Evolutionary conservation across 2,329 filamentous ascomycete genomes (phyloP).

Genomic region (Ilyonectria destructans): DNA sequence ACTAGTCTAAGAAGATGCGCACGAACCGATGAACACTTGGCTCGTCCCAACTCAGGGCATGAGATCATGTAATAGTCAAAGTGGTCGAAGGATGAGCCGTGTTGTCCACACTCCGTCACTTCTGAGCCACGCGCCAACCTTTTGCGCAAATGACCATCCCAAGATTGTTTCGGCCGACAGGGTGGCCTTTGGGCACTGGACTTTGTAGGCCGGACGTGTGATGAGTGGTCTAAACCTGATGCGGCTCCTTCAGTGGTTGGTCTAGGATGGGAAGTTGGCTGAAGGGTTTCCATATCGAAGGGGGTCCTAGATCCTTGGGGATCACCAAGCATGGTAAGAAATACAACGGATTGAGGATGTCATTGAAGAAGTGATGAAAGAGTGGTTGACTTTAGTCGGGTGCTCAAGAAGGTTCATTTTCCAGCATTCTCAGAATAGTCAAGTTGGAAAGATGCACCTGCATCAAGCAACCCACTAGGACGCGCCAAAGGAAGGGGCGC

Average conservation of each 20-base stretch:
- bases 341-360: background rate
- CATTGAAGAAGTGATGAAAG: background rate
- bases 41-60: constrained; percentile 36
- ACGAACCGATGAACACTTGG: constrained; percentile 17
- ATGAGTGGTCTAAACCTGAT: background rate
- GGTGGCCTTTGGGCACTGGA: background rate
- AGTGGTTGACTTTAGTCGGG: background rate
- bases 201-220: background rate
- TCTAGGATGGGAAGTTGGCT: background rate
- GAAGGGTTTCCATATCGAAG: background rate
- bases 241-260: background rate
- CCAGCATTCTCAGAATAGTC: background rate
- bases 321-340: constrained; percentile 1
- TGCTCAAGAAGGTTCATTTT: background rate
- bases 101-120: background rate
- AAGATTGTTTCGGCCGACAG: background rate
- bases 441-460: background rate
- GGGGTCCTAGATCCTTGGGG: background rate
- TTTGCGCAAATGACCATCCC: background rate
- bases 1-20: background rate
- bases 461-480: background rate
- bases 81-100: constrained; percentile 9
- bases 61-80: constrained; percentile 30
- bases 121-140: constrained; percentile 2
- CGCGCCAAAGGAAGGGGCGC: background rate